Evolutionary conservation across 2,329 filamentous ascomycete species (phyloP), one percentile per base, ranked within the genome.

Genomic region (Penicillium sp.): DNA sequence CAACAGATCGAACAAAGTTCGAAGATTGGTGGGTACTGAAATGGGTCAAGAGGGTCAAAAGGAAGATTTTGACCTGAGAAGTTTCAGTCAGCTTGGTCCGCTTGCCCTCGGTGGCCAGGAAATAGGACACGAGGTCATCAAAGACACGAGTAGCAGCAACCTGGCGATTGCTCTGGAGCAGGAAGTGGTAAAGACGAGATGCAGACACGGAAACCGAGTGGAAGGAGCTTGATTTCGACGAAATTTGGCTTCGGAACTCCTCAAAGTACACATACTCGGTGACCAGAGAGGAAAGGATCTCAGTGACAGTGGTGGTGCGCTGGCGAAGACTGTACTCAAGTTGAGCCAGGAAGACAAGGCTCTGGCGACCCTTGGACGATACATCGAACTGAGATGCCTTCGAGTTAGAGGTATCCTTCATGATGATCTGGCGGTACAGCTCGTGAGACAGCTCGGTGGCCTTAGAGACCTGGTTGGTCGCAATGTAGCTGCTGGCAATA

Each of bases 291-390:
- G 69, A 62, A 34, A 71, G 60, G 29, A 66, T 65, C 34, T 70
- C 66, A 10, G 61, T 66, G 9, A 71, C 47, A 4, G 62, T 62
- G 31, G 52, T 45, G 2, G 54, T 55, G 27, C 45, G 53, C 25
- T 57, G 48, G 20, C 51, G 55, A 11, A 66, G 53, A 32, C 52
- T 62, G 45, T 69, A 64, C 48, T 72, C 65, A 1, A 72, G 53
- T 37, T 70, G 66, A 12, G 69, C 69, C 13, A 72, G 50, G 58
- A 71, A 72, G 8, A 66, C 62, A 10, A 66, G 54, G 32, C 55
- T 59, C 31, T 61, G 54, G n/a, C 59, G 63, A 7, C 55, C 55
- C 34, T 56, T 57, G 1, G 54, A 50, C 1, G 62, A 54, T 4
- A 67, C 41, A 30, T 67, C 57, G 25, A 67, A 64, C 13, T 52